Percentiles rank a stretch among this genome's conserved stretches.
These are phyloP conservation scores for Talaromyces pinophilus DNA, from an alignment of 2,329 filamentous ascomycete genomes.

Conservation along the genomic window DNA sequence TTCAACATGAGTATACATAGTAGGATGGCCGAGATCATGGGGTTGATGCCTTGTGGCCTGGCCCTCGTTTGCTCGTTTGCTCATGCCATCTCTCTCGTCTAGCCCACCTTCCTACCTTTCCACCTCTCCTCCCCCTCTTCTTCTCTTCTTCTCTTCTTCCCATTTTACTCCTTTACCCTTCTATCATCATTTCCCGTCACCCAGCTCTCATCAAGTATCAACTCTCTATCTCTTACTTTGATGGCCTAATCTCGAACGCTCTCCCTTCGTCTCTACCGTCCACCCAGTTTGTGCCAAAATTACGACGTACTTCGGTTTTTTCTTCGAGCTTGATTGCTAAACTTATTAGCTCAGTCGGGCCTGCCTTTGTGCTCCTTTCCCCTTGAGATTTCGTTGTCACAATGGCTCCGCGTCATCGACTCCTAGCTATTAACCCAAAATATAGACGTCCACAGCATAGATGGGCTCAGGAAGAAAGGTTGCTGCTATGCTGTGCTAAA, in stretches of 20 bases:
- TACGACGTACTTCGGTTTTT: neutral
- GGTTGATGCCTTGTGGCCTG: neutral
- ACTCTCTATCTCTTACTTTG: neutral
- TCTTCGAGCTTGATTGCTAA: neutral
- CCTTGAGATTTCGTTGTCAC: neutral
- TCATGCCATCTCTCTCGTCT: neutral
- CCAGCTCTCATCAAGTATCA: neutral
- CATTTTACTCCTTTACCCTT: neutral
- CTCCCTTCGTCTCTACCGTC: neutral
- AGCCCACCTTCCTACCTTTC: neutral
- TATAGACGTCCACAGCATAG: slow-evolving; percentile 13
- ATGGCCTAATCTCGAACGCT: neutral
- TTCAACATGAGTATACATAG: neutral
- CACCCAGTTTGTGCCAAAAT: neutral
- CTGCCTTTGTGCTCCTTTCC: too few species aligned
- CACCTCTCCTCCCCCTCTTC: neutral
- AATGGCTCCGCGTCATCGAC: neutral
- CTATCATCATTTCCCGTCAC: neutral
- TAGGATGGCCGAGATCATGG: neutral
- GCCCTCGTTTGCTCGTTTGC: neutral
- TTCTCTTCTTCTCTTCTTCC: neutral
- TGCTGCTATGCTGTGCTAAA: slow-evolving; percentile 31
- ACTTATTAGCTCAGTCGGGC: too few species aligned
- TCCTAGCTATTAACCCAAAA: neutral
- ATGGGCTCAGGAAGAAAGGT: slow-evolving; percentile 27